These are phyloP conservation scores for Eucalyptus guilfoylei DNA, from an alignment of 345 rosid genomes.

Conservation along the genomic window DNA sequence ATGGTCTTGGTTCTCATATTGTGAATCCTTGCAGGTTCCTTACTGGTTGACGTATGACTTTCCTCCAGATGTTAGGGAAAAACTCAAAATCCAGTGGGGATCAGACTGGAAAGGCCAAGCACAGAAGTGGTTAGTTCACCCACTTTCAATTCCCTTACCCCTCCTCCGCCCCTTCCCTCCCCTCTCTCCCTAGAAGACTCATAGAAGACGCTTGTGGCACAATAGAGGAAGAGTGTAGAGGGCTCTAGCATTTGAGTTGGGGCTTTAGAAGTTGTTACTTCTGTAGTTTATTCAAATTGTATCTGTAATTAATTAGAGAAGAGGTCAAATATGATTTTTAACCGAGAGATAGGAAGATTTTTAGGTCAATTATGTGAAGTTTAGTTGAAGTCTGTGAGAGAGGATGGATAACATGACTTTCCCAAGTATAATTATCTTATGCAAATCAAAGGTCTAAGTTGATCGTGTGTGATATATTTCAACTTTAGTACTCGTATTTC, in stretches of 20 bases:
- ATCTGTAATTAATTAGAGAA: neutral
- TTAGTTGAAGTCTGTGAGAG: neutral
- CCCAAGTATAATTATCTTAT: neutral
- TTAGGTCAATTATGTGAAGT: neutral
- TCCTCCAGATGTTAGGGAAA: conserved; percentile 83
- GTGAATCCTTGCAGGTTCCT: conserved; percentile 38
- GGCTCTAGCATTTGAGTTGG: neutral
- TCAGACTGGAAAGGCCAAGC: conserved; percentile 98
- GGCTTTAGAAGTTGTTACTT: neutral
- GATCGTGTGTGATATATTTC: neutral
- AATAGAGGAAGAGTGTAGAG: neutral
- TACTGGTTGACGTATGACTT: conserved; percentile 87
- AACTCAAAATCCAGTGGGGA: conserved; percentile 74
- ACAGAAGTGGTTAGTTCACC: conserved; percentile 70
- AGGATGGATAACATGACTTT: neutral
- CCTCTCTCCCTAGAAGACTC: neutral
- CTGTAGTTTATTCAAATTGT: neutral
- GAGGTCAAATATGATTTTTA: neutral
- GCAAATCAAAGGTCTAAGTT: neutral
- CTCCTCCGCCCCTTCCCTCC: too few species aligned
- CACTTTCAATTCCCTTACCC: neutral
- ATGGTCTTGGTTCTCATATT: neutral
- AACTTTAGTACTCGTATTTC: neutral
- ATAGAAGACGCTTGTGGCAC: neutral
- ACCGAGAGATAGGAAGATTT: neutral